Evolutionary conservation across 2,329 filamentous ascomycete genomes (phyloP), one percentile per base, ranked within the genome.

Genomic region (Monosporascus sp.): DNA sequence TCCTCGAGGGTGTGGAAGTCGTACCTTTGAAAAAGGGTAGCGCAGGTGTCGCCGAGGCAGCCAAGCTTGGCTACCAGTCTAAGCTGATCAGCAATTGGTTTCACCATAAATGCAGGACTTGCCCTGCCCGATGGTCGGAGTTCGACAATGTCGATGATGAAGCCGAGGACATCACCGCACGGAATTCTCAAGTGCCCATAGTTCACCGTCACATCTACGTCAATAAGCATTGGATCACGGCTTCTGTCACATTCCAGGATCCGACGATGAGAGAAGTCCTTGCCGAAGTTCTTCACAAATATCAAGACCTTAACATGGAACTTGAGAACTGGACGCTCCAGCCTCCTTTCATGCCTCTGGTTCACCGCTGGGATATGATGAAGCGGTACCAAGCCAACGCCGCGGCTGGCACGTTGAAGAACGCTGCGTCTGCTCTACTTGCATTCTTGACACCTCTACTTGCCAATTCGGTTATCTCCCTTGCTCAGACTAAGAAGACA

Each of bases 311-410:
- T 2, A 65, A 71, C 56, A 55, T 65, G n/a, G 62, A 67, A 17
- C 52, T 68, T 3, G 54, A 63, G 49, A 57, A 63, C 37, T 72
- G 67, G 64, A 68, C 64, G 7, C 71, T 72, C 54, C 25, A 52
- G 6, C 58, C 62, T 2, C 68, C 68, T 0, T 70, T 66, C 58
- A 61, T 61, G 55, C 65, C 68, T 8, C 52, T 73, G 14, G 68
- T 72, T 4, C 69, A 72, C 51, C 65, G 69, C 27, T 72, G 70
- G 69, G 62, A 66, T 7, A 48, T 38, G 4, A 52, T 68, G 25
- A 60, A 63, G 43, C 18, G 47, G 14, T 62, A 55, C 39, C 52
- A 53, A 9, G 27, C 35, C 9, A 27, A 50, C 9, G 18, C 52
- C 4, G 31, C 49, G 6, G 51, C 46, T 8, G 52, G 43, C 1